Evolutionary conservation across 148 eudicot species (phyloP), one percentile per base, ranked within the genome.

Genomic region (Silene uniflora): DNA sequence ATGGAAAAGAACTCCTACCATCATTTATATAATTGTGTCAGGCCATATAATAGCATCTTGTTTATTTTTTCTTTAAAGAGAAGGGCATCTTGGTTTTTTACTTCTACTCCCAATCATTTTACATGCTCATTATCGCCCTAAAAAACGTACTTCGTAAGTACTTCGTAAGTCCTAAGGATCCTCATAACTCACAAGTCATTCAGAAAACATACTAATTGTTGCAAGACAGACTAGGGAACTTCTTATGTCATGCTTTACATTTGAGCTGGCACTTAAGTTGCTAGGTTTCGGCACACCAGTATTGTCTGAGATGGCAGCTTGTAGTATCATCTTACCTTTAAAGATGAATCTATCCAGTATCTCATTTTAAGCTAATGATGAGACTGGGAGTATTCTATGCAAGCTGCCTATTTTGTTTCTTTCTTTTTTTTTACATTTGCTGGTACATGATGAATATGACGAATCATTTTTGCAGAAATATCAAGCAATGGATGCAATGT

Each of bases 381-480:
- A 52, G 17, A 52, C 56, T 52, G 56, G 56, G 56, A 13, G 56
- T 8, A 7, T 52, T 52, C 56, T 52, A 52, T 52, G 13, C 63
- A 10, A 60, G 63, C 25, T 60, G 11, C 23, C 10, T n/a, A 21
- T 60, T 21, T 60, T 60, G 9, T 39, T 39, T 39, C 3, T 6
- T 39, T 39, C 10, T 39, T 6, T 39, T 52, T 52, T 7, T 0
- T 59, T 59, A 59, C 62, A 18, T n/a, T 19, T 9, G 7, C 42
- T 46, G 29, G 25, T 3, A 9, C 25, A 12, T 18, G 21, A 35
- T 75, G 9, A 16, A 7, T 54, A 54, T 71, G 66, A 21, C 19
- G 44, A 63, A 49, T 73, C 10, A n/a, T 74, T 71, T 24, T 78
- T 76, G 77, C 84, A 84, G 86, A 84, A 39, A 62, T 24, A 29